phyloP scores from a whole-genome alignment of 2,329 filamentous ascomycete genomes.

The Sclerotinia nivalis region DNA sequence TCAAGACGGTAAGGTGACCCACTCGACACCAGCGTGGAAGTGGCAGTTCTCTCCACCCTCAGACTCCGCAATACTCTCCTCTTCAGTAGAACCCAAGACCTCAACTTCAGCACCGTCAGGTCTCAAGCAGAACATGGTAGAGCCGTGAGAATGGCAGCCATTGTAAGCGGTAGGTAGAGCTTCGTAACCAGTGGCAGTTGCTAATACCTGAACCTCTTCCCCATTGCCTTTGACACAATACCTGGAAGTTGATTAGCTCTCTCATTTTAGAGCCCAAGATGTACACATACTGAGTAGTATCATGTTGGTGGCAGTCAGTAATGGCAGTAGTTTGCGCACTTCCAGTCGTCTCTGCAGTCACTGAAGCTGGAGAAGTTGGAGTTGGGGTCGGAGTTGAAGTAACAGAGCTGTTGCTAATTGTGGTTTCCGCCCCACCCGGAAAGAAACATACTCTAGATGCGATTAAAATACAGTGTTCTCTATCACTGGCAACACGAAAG shows the following conservation, averaged over 20 bases:
- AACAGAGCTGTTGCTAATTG: background rate
- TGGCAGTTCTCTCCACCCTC: conserved; percentile 8
- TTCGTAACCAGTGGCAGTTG: background rate
- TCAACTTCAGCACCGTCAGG: conserved; percentile 4
- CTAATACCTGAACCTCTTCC: conserved; percentile 1
- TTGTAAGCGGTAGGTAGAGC: background rate
- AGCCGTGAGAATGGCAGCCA: conserved; percentile 1
- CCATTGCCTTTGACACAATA: conserved; percentile 7
- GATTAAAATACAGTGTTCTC: background rate
- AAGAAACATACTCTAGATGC: background rate
- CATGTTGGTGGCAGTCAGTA: conserved; percentile 7
- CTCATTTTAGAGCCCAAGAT: background rate
- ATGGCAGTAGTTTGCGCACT: background rate
- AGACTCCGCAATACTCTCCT: background rate
- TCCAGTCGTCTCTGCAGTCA: background rate
- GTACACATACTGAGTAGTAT: background rate
- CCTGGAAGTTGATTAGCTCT: background rate
- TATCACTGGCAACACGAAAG: background rate
- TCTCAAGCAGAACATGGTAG: background rate
- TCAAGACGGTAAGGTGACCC: background rate
- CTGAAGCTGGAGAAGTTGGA: background rate
- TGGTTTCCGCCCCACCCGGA: background rate
- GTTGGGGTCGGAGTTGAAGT: background rate
- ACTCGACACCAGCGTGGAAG: conserved; percentile 1
- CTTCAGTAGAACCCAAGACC: background rate